Percentiles rank a stretch among this genome's conserved stretches.
phyloP scores from a whole-genome alignment of 2,329 filamentous ascomycete species.

The Cladosporium oxysporum region DNA sequence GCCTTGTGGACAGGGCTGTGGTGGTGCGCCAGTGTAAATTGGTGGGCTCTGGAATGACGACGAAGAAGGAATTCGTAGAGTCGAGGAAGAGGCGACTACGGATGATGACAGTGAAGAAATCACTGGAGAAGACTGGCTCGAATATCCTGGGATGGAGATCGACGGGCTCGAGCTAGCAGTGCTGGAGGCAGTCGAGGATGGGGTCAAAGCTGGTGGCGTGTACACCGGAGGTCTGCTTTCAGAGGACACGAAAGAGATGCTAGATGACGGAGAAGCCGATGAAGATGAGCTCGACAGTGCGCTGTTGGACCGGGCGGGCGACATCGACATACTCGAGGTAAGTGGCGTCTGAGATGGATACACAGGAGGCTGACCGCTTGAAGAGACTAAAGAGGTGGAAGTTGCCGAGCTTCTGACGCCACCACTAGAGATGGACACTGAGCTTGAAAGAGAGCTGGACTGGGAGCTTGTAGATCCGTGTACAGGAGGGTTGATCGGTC shows the following conservation, averaged over 20 bases:
- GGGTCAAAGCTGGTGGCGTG: not conserved
- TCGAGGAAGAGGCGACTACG: not conserved
- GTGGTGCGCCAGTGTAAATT: not conserved
- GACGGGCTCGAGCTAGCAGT: slow-evolving; percentile 1
- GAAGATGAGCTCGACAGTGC: slow-evolving; percentile 4
- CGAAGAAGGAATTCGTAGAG: not conserved
- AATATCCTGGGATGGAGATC: not conserved
- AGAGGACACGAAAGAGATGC: slow-evolving; percentile 5
- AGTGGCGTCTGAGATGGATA: slow-evolving; percentile 3
- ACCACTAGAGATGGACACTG: slow-evolving; percentile 8
- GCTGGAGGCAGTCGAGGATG: slow-evolving; percentile 9
- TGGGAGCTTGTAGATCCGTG: not conserved
- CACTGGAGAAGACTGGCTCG: not conserved
- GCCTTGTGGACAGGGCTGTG: slow-evolving; percentile 21
- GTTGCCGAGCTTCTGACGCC: slow-evolving; percentile 7
- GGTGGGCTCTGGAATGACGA: slow-evolving; percentile 8
- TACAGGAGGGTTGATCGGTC: slow-evolving; percentile 15
- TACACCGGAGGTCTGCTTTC: slow-evolving; percentile 1
- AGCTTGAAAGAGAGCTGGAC: not conserved
- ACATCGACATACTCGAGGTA: not conserved
- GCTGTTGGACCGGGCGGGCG: not conserved
- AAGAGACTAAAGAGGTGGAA: slow-evolving; percentile 18
- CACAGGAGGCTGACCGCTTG: not conserved
- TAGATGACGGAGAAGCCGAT: slow-evolving; percentile 8
- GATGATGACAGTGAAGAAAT: not conserved